phyloP scores from a whole-genome alignment of 768 basidiomycete species.

The Lentinula edodes region DNA sequence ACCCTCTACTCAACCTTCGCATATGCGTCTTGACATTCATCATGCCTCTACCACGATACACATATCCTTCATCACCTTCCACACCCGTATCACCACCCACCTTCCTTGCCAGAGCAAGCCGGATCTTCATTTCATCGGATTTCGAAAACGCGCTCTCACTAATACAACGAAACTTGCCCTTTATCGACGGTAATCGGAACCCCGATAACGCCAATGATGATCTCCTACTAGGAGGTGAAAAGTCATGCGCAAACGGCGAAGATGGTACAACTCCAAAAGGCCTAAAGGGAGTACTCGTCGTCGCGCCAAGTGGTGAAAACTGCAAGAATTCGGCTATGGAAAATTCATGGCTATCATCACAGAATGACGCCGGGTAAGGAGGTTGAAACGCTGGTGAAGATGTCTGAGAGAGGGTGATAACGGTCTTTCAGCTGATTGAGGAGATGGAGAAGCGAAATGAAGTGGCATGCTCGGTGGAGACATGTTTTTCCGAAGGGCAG shows the following conservation, averaged over 20 bases:
- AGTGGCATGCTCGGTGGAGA: background rate
- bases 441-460: background rate
- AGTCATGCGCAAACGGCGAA: background rate
- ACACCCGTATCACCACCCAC: background rate
- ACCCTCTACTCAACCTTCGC: background rate
- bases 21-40: background rate
- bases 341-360: background rate
- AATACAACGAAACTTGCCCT: background rate
- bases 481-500: conserved; percentile 2
- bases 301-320: background rate
- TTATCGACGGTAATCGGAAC: background rate
- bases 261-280: background rate
- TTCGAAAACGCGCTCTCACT: background rate
- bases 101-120: background rate
- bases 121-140: background rate
- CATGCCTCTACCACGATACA: background rate
- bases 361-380: background rate
- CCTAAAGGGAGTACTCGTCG: background rate
- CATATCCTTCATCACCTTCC: background rate
- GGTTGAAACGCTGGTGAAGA: background rate
- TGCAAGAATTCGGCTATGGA: background rate
- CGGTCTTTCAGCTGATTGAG: background rate
- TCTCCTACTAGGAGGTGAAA: too few relatives aligned
- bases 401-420: background rate
- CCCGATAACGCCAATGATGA: background rate